These are phyloP conservation scores for Microsporum ferrugineum DNA, from an alignment of 2,329 filamentous ascomycete genomes.

Conservation along the genomic window DNA sequence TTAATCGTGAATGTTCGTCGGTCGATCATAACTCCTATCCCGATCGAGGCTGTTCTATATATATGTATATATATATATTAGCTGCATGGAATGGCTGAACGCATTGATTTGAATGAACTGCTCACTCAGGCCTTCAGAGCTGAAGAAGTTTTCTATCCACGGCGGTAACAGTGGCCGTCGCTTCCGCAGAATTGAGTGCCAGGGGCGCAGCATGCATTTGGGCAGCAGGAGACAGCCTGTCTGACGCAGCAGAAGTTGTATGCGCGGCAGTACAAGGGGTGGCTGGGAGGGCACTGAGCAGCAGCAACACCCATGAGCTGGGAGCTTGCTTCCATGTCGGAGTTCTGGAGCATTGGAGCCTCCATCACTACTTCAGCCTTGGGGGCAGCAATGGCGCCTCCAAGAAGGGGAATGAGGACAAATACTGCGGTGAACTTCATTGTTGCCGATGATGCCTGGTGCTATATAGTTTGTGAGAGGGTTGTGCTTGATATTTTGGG, in stretches of 20 bases:
- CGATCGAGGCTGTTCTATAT: neutral
- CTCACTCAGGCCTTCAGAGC: neutral
- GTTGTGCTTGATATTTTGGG: neutral
- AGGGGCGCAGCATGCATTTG: conserved; percentile 1
- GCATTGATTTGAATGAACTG: neutral
- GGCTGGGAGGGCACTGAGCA: neutral
- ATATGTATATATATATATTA: neutral
- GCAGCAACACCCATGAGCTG: neutral
- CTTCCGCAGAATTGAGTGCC: neutral
- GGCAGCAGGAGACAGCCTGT: neutral
- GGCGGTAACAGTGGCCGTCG: conserved; percentile 3
- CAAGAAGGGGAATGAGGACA: neutral
- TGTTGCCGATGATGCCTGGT: neutral
- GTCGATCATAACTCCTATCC: neutral
- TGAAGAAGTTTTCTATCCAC: neutral
- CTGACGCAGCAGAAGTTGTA: conserved; percentile 1
- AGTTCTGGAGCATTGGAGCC: neutral
- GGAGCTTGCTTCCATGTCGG: neutral
- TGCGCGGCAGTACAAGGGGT: neutral
- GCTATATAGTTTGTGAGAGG: neutral
- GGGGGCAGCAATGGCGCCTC: neutral
- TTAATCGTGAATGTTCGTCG: neutral
- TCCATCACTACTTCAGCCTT: neutral
- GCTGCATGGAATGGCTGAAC: neutral
- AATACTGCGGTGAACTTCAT: conserved; percentile 1